Evolutionary conservation across 495 filamentous ascomycete genomes (phyloP).

Genomic region (Podospora sp.): DNA sequence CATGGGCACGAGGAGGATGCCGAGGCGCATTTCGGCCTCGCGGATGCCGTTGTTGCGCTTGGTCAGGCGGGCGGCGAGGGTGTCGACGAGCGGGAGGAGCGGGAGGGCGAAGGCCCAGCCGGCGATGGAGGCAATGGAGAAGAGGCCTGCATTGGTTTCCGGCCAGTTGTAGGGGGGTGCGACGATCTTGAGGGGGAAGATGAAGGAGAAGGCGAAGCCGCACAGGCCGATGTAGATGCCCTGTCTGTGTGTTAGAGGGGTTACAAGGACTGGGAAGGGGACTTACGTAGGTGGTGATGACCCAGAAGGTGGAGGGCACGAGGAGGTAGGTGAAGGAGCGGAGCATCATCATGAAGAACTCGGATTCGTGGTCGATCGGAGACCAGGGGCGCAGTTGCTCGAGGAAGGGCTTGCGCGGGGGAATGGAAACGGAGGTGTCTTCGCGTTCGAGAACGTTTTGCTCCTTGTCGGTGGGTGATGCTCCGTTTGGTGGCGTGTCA

Average conservation of each 20-base stretch:
- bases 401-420: slow-evolving; percentile 49
- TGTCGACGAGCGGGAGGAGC: slow-evolving; percentile 58
- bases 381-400: slow-evolving; percentile 54
- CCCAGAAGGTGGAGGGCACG: slow-evolving; percentile 62
- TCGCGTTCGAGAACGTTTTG: slow-evolving; percentile 22
- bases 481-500: not conserved
- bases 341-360: slow-evolving; percentile 58
- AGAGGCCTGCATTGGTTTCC: slow-evolving; percentile 57
- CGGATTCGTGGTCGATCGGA: slow-evolving; percentile 51
- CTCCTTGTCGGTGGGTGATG: slow-evolving; percentile 23
- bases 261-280: not conserved
- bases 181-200: slow-evolving; percentile 60
- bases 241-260: not conserved
- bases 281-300: slow-evolving; percentile 53
- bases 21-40: slow-evolving; percentile 64
- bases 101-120: slow-evolving; percentile 60
- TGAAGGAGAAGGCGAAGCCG: slow-evolving; percentile 61
- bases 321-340: slow-evolving; percentile 61
- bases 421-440: slow-evolving; percentile 26
- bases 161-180: slow-evolving; percentile 61
- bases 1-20: slow-evolving; percentile 57
- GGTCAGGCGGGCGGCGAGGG: slow-evolving; percentile 58
- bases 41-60: slow-evolving; percentile 58
- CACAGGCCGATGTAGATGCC: slow-evolving; percentile 62
- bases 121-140: slow-evolving; percentile 53